Base-by-base conservation (phyloP, 495 filamentous ascomycete genomes). In the Hamigera avellanea region DNA sequence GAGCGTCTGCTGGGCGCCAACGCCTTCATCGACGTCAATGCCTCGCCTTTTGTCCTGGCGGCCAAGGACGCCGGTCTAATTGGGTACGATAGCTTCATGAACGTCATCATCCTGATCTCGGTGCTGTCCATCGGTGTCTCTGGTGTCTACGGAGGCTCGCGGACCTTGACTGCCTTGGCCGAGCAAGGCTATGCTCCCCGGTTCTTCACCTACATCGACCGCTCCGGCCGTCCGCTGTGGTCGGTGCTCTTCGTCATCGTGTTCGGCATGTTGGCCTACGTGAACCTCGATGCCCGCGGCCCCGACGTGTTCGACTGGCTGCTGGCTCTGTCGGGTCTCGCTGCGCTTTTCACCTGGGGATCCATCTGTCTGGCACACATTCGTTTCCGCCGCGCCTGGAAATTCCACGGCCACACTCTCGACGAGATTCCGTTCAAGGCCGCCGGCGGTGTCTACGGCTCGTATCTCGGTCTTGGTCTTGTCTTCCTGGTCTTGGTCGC, bases 371-470 rank as follows among this genome's bases (percentile, higher is more conserved):
- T 71, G 25, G 51, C 67, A 2, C 69, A 72, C 37, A 63, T 69
- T 35, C 59, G 59, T 1, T 80, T 78, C 59, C 73, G 76, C 27
- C 43, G 32, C 9, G 76, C 72, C 14, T 83, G 78, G 78, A 54
- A 48, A 7, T 46, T 55, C 37, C 71, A 79, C 8, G 78, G 72
- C 19, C 66, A 67, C 33, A 52, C 51, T n/a, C 40, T 80, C 1
- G 75, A 81, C 16, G 78, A 83, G 56, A 65, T 85, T 19, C 76
- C 80, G 1, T 85, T 75, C 61, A 59, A 63, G 43, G 70, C 80
- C 7, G 40, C 66, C 19, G 66, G 67, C 29, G 80, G 80, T 23
- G 63, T 82, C 9, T 67, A 50, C 18, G 81, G 81, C 40, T 76
- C 70, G 16, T 80, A 55, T 36, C 35, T 80, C 15, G 78, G 81